phyloP scores from a whole-genome alignment of 306 rosid species.

The Prunus padus region DNA sequence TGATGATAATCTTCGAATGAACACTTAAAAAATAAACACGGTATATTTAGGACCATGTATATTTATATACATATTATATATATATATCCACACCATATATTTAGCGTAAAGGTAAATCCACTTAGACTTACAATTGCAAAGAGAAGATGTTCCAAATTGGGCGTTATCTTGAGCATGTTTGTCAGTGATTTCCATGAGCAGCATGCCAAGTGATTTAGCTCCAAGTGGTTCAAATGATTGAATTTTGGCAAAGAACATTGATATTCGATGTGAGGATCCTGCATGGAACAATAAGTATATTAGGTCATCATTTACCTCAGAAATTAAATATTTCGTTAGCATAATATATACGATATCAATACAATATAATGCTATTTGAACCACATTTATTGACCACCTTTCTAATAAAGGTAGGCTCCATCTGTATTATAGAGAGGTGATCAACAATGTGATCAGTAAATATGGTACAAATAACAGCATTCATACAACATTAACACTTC shows the following conservation, averaged over 20 bases:
- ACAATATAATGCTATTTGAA: too few species aligned
- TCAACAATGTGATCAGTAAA: too few species aligned
- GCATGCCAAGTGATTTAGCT: not conserved
- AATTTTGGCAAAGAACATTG: not conserved
- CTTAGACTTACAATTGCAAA: not conserved
- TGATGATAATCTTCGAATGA: too few species aligned
- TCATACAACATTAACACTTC: too few species aligned
- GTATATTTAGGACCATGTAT: too few species aligned
- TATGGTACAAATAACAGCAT: too few species aligned
- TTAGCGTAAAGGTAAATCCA: not conserved
- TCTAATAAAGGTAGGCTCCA: too few species aligned
- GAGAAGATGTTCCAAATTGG: not conserved
- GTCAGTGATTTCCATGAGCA: not conserved
- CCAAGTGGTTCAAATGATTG: not conserved
- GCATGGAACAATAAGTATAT: not conserved
- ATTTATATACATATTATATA: too few species aligned
- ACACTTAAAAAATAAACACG: too few species aligned
- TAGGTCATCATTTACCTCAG: not conserved
- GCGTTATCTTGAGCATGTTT: slow-evolving; percentile 1
- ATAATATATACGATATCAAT: not conserved
- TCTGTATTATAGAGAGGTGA: too few species aligned
- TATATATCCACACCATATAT: too few species aligned
- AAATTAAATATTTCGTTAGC: not conserved
- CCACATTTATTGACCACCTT: too few species aligned
- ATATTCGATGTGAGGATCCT: not conserved